Conservation (phyloP, 1,284 basidiomycete species). For the Vanrija sp. region DNA sequence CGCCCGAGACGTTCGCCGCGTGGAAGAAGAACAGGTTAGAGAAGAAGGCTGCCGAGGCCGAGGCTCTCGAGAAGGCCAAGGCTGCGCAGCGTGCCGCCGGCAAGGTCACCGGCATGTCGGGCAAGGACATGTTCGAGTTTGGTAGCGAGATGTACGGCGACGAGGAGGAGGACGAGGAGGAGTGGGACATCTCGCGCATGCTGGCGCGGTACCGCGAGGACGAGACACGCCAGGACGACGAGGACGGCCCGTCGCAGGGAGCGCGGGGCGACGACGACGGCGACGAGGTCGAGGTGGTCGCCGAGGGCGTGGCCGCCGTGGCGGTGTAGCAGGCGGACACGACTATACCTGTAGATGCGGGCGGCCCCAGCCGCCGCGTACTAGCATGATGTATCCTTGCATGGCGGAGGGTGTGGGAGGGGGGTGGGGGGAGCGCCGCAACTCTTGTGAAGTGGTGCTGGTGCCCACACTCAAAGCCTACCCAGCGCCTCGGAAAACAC, state of each 20-base stretch:
- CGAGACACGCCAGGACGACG: not conserved
- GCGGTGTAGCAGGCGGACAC: too few relatives aligned
- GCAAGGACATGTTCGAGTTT: constrained; percentile 94
- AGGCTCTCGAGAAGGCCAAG: constrained; percentile 79
- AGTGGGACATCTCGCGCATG: constrained; percentile 48
- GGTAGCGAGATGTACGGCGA: constrained; percentile 94
- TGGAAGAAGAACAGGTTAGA: constrained; percentile 94
- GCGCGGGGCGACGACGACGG: not conserved
- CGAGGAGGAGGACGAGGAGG: constrained; percentile 55
- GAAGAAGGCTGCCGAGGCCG: constrained; percentile 84
- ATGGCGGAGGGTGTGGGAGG: too few relatives aligned
- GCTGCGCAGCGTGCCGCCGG: constrained; percentile 78
- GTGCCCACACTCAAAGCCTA: too few relatives aligned
- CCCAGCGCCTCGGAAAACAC: too few relatives aligned
- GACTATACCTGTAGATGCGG: too few relatives aligned
- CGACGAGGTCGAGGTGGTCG: not conserved
- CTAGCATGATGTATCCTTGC: too few relatives aligned
- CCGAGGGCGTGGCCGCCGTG: not conserved
- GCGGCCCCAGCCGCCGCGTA: too few relatives aligned
- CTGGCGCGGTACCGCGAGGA: constrained; percentile 36
- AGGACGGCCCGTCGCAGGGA: not conserved
- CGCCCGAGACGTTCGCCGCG: constrained; percentile 80
- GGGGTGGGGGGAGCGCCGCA: too few relatives aligned
- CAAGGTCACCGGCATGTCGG: constrained; percentile 89
- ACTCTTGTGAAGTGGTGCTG: too few relatives aligned